Evolutionary conservation across 2,329 filamentous ascomycete species (phyloP), one percentile per base, ranked within the genome.

Genomic region (Aspergillus costaricaensis): DNA sequence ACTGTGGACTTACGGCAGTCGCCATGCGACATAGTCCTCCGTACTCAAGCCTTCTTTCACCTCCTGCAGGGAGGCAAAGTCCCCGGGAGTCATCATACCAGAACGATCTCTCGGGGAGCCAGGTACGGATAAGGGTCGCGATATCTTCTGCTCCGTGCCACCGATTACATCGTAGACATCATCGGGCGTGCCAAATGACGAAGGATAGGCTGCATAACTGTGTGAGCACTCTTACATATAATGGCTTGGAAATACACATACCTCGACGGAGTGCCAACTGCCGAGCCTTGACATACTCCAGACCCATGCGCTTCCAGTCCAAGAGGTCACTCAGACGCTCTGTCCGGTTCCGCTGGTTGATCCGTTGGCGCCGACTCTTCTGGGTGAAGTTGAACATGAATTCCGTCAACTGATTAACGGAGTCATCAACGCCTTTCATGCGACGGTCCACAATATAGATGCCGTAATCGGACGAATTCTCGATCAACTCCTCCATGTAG

Each of bases 401-500:
- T 21, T 91, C 87, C 14, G 92, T 89, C 64, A 98, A 86, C 79
- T 98, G 92, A 79, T 98, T 97, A 74, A 98, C 93, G 8, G 92
- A 96, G 76, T 98, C 95, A 72, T 99, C 95, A 1, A 99, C 90
- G 27, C 93, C 94, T 85, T 98, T 98, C 80, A 87, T 90, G 52
- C 95, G 88, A 59, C 95, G 91, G 76, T 99, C 95, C 49, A 99
- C 93, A 76, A 99, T 98, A 82, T 98, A 98, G 79, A 99, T 98
- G 67, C 95, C 95, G 73, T 99, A 98, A 78, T 99, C 95, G 66
- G 90, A 91, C 43, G 94, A 96, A 79, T 98, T 98, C 79, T 98
- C 94, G 67, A 99, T 98, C 68, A 98, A 81, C 79, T 98, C 95
- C 78, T 99, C 95, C 95, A 99, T 99, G 78, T 99, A 98, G 79